Evolutionary conservation across 208 protist species (phyloP), one percentile per base, ranked within the genome.

Genomic region (Trypanosoma melophagium): DNA sequence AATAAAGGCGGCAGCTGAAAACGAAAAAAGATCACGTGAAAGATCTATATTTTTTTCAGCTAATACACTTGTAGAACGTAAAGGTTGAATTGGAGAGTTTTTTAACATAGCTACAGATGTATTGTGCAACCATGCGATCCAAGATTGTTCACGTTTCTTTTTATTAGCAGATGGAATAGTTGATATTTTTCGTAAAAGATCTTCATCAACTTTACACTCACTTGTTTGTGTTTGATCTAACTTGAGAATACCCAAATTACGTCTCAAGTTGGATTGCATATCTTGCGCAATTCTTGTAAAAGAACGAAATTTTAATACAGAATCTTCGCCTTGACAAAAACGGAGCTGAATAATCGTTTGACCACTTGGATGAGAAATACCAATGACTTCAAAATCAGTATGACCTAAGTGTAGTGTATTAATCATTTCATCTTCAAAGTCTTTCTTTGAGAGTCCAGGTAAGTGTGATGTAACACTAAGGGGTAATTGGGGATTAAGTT

Each of bases 61-160:
- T 10, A 91, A 67, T 7, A 67, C 38, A 45, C 67, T 71, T 14
- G 76, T 73, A 67, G 74, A 82, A 21, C 84, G 79, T 42, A 96
- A 69, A n/a, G 85, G 64, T n/a, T 79, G 71, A 66, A 90, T 90
- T n/a, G 87, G 86, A n/a, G 90, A 94, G 54, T 90, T 80, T 14
- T 75, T 77, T 56, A 94, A 61, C 50, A 96, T 80, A 49, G 74
- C 60, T 41, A 94, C 79, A 1, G 84, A 88, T 35, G 78, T 83
- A 66, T 84, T 93, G 71, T 96, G 88, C 22, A 96, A 60, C 88
- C 90, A 96, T 24, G 83, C 63, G 53, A 96, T 92, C 88, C 90
- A 96, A 35, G 86, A 92, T 72, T 94, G 88, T 73, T 96, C 90
- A n/a, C 86, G 83, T 55, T 92, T 92, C 53, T 85, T 86, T 21